Evolutionary conservation across 1,284 basidiomycete species (phyloP).

Genomic region (Ustilago nuda): DNA sequence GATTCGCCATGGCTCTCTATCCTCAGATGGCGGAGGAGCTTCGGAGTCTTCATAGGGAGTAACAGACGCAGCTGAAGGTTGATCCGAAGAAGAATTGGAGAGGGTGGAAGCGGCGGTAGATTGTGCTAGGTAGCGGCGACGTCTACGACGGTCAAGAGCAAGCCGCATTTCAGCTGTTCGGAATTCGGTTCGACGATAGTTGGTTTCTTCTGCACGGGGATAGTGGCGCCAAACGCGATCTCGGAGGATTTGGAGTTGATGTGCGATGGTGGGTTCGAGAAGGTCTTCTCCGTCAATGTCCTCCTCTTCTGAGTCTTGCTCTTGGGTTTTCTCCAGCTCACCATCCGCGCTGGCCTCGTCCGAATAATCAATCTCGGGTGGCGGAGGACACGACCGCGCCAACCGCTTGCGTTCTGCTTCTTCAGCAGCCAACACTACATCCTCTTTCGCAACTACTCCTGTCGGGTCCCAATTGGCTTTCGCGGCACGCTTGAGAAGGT

Average conservation of each 20-base stretch:
- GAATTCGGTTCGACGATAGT: slow-evolving; percentile 61
- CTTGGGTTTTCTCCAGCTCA: slow-evolving; percentile 8
- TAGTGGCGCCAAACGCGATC: slow-evolving; percentile 67
- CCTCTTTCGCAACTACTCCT: slow-evolving; percentile 41
- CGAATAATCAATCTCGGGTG: slow-evolving; percentile 29
- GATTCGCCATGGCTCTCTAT: slow-evolving; percentile 41
- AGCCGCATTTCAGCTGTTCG: slow-evolving; percentile 60
- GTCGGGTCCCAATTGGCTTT: slow-evolving; percentile 49
- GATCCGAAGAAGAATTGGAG: slow-evolving; percentile 17
- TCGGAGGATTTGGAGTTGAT: slow-evolving; percentile 46
- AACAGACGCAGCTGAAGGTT: slow-evolving; percentile 43
- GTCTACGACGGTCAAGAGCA: slow-evolving; percentile 50
- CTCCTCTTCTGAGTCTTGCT: slow-evolving; percentile 18
- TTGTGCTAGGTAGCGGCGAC: slow-evolving; percentile 25
- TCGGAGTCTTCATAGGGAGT: slow-evolving; percentile 38
- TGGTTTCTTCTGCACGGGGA: slow-evolving; percentile 63
- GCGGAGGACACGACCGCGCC: slow-evolving; percentile 14
- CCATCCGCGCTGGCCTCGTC: not conserved
- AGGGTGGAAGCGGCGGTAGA: slow-evolving; percentile 17
- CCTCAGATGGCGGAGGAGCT: slow-evolving; percentile 1
- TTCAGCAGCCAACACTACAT: slow-evolving; percentile 35
- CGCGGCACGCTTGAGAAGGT: slow-evolving; percentile 41
- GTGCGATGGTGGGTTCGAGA: slow-evolving; percentile 41
- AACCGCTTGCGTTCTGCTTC: slow-evolving; percentile 24
- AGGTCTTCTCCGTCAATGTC: slow-evolving; percentile 45